Percentiles rank a stretch among this genome's conserved stretches.
phyloP scores from a whole-genome alignment of 2,329 filamentous ascomycete genomes.

The Trichoderma afroharzianum region DNA sequence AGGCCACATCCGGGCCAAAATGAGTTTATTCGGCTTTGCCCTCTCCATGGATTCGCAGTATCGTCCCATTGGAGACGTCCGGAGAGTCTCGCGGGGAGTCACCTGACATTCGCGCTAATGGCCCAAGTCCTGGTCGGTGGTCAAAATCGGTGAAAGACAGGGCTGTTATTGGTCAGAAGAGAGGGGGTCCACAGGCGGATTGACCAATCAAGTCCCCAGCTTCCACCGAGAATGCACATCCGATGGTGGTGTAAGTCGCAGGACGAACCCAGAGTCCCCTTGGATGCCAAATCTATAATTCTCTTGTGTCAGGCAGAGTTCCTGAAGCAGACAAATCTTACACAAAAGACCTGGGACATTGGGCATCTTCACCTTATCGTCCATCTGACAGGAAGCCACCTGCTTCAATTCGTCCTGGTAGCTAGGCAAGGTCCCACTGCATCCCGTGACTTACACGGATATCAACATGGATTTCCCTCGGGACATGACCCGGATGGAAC shows the following conservation, averaged over 20 bases:
- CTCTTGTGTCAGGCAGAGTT: slow-evolving; percentile 37
- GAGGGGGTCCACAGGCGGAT: slow-evolving; percentile 19
- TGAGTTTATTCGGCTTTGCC: background rate
- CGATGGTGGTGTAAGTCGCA: slow-evolving; percentile 38
- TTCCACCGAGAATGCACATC: slow-evolving; percentile 31
- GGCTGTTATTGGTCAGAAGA: slow-evolving; percentile 30
- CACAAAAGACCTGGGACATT: slow-evolving; percentile 38
- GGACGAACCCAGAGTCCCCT: slow-evolving; percentile 32
- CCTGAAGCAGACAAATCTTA: slow-evolving; percentile 38
- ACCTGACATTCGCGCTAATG: slow-evolving; percentile 22
- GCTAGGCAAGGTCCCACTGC: slow-evolving; percentile 41
- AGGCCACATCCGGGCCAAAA: slow-evolving; percentile 7
- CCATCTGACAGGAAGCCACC: slow-evolving; percentile 34
- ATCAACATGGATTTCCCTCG: slow-evolving; percentile 38
- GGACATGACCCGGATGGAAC: slow-evolving; percentile 34
- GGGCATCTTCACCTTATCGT: slow-evolving; percentile 40
- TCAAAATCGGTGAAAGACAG: slow-evolving; percentile 32
- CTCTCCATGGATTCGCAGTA: slow-evolving; percentile 14
- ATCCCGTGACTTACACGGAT: slow-evolving; percentile 41
- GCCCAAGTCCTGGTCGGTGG: slow-evolving; percentile 11
- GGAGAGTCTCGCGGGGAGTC: slow-evolving; percentile 21
- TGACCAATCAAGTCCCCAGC: slow-evolving; percentile 30
- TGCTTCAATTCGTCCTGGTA: slow-evolving; percentile 36
- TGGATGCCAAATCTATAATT: slow-evolving; percentile 39
- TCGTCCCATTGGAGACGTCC: slow-evolving; percentile 11